A percentile compares a stretch with the other conserved stretches of the same genome.
Conservation (phyloP, 2,329 filamentous ascomycete species). For the Metarhizium guizhouense region DNA sequence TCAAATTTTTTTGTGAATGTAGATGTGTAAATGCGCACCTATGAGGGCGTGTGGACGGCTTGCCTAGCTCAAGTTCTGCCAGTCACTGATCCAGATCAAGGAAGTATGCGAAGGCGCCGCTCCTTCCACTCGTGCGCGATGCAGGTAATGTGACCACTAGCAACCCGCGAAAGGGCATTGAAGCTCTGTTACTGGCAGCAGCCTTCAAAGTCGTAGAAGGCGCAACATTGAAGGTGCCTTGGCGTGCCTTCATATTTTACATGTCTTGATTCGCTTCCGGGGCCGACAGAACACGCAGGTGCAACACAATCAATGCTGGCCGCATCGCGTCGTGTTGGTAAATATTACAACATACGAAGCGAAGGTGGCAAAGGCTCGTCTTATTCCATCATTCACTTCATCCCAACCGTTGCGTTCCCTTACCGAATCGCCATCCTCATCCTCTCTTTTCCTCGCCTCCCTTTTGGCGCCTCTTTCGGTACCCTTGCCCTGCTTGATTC, state of each 20-base stretch:
- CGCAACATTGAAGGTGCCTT: neutral
- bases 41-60: too few relatives aligned
- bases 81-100: neutral
- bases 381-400: neutral
- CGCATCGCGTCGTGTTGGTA: neutral
- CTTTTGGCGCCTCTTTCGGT: slow-evolving; percentile 1
- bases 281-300: neutral
- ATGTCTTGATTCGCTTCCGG: neutral
- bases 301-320: neutral
- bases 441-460: slow-evolving; percentile 1
- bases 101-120: neutral
- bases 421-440: neutral
- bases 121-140: too few relatives aligned
- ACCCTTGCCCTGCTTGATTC: neutral
- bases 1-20: too few relatives aligned
- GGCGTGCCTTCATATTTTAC: neutral
- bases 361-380: neutral
- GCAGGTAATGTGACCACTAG: neutral
- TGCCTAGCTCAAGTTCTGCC: too few relatives aligned
- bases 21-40: too few relatives aligned
- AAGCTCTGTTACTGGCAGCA: too few relatives aligned
- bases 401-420: neutral
- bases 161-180: too few relatives aligned
- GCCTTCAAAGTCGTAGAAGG: neutral
- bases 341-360: neutral